Evolutionary conservation across 192 early-diverging fungal species (phyloP), one percentile per base, ranked within the genome.

Genomic region (Podila epigama): DNA sequence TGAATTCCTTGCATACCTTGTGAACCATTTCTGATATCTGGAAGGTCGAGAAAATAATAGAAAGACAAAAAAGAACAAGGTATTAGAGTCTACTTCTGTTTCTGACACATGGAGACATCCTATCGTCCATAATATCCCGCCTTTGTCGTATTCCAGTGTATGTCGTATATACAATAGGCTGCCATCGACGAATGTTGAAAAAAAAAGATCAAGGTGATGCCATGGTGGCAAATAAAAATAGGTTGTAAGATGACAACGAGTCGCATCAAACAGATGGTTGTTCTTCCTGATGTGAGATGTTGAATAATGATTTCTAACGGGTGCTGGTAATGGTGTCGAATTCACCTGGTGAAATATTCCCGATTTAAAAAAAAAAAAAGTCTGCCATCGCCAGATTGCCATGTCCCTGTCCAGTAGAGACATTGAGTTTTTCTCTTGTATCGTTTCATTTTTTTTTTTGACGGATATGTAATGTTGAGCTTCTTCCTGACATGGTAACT

Each of bases 1-100:
- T 42, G 52, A 32, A 31, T n/a, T 1, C 22, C n/a, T 11, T 16
- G 64, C 64, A 64, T 77, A 77, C 73, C 73, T 77, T 77, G 73
- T 77, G 73, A 77, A 77, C 73, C 73, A 77, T 77, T 77, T 77
- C 73, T 77, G 73, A 68, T 77, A 77, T 77, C 73, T 77, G 67
- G 20, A 18, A 22, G 18, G 16, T 20, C 31, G 32, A 6, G 5
- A 44, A 52, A 42, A 54, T 35, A 18, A 62, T 25, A 58, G 22
- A 42, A 31, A 20, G 8, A 27, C 37, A 11, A 53, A 4, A 44
- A 58, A 27, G 34, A 35, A 7, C 31, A 13, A 16, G 59, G 18
- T 15, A 20, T n/a, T 8, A 27, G 35, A 31, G 27, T 61, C 15
- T 25, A 32, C 5, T 42, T 31, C 39, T 34, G 12, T 40, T 34